These are phyloP conservation scores for Phytophthora citricola DNA, from an alignment of 352 stramenopile species.

Conservation along the genomic window DNA sequence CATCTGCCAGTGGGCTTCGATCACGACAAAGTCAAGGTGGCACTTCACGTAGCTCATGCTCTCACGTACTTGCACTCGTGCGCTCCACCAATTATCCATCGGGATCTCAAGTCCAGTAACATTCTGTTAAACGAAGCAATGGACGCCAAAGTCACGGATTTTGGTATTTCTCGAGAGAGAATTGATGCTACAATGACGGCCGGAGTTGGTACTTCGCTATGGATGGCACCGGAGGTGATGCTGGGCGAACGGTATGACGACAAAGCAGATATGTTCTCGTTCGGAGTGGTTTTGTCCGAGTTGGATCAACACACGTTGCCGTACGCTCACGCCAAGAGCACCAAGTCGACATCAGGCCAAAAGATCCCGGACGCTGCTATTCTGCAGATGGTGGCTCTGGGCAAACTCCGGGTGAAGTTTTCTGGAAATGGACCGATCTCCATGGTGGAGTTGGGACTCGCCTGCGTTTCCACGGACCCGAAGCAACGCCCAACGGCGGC, in stretches of 20 bases:
- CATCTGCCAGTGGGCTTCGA: slow-evolving; percentile 23
- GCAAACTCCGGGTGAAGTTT: slow-evolving; percentile 41
- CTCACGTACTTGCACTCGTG: slow-evolving; percentile 47
- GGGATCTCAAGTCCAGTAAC: slow-evolving; percentile 27
- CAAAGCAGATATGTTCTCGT: slow-evolving; percentile 49
- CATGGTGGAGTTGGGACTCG: slow-evolving; percentile 30
- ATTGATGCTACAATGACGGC: slow-evolving; percentile 37
- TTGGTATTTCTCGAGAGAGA: slow-evolving; percentile 31
- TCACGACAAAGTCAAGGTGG: slow-evolving; percentile 32
- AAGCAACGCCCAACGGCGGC: slow-evolving; percentile 34
- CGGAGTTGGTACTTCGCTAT: slow-evolving; percentile 25
- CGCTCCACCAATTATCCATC: slow-evolving; percentile 19
- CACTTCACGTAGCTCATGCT: slow-evolving; percentile 30
- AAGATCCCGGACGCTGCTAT: slow-evolving; percentile 35
- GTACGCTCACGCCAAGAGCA: slow-evolving; percentile 20
- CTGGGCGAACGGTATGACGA: slow-evolving; percentile 37
- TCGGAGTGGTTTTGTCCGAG: slow-evolving; percentile 46
- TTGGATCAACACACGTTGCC: slow-evolving; percentile 31
- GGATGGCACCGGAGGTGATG: slow-evolving; percentile 27
- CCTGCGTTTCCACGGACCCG: slow-evolving; percentile 43
- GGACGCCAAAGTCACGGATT: slow-evolving; percentile 36
- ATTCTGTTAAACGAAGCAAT: slow-evolving; percentile 29
- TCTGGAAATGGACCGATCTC: slow-evolving; percentile 17
- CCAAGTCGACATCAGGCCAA: slow-evolving; percentile 3
- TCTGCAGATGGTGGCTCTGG: slow-evolving; percentile 47